These are phyloP conservation scores for Daldinia sp. DNA, from an alignment of 2,329 filamentous ascomycete genomes.

Conservation along the genomic window DNA sequence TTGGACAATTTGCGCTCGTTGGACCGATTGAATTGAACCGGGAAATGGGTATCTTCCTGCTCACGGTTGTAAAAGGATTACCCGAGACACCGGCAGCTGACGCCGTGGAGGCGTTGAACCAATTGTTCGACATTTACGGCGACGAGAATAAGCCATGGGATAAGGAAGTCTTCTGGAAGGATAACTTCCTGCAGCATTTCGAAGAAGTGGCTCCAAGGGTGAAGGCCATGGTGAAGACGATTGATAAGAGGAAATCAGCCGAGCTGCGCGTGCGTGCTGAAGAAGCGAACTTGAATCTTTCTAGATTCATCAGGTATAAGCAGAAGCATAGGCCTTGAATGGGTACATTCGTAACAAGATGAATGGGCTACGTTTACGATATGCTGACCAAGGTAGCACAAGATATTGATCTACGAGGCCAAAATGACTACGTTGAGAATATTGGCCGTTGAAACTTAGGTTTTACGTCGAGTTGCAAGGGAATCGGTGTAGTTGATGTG, in stretches of 20 bases:
- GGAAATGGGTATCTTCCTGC: constrained; percentile 69
- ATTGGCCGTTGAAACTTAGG: not conserved
- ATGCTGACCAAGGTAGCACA: not conserved
- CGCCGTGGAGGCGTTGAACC: constrained; percentile 69
- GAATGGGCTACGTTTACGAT: not conserved
- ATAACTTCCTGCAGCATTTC: constrained; percentile 66
- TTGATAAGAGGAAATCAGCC: constrained; percentile 65
- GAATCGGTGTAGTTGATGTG: not conserved
- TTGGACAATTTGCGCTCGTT: constrained; percentile 68
- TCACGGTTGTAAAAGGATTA: constrained; percentile 61
- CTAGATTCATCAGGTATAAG: constrained; percentile 71
- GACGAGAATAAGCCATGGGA: constrained; percentile 68
- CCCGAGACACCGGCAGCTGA: constrained; percentile 65
- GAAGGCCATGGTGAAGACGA: constrained; percentile 64
- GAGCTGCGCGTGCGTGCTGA: constrained; percentile 68
- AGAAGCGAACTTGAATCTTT: constrained; percentile 67
- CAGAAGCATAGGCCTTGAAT: constrained; percentile 59
- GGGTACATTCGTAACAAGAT: not conserved
- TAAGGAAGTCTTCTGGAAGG: constrained; percentile 69
- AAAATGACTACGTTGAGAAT: not conserved
- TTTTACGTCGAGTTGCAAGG: not conserved
- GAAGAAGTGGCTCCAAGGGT: constrained; percentile 62
- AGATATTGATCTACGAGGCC: constrained; percentile 19
- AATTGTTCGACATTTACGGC: constrained; percentile 72
- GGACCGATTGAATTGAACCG: constrained; percentile 64